These are phyloP conservation scores for Trichoderma erinaceum DNA, from an alignment of 495 filamentous ascomycete genomes.

Conservation along the genomic window DNA sequence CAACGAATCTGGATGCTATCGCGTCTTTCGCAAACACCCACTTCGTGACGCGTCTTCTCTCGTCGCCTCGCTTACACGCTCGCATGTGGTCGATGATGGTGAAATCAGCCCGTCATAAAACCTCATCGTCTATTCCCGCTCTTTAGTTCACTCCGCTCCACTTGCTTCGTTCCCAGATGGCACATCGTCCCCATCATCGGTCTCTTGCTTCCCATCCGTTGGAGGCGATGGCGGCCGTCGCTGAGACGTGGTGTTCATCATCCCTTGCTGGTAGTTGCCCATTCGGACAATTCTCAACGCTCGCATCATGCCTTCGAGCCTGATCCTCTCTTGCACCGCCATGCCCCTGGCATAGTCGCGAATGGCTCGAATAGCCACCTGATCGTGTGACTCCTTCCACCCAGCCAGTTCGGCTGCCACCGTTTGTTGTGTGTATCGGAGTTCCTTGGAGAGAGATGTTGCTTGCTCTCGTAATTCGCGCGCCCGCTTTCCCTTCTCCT, in stretches of 20 bases:
- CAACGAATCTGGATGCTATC: background rate
- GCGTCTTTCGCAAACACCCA: background rate
- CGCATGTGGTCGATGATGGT: background rate
- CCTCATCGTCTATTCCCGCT: slow-evolving; percentile 7
- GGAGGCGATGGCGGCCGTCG: slow-evolving; percentile 3
- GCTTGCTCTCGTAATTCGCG: slow-evolving; percentile 58
- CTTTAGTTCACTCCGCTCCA: background rate
- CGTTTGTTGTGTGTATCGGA: slow-evolving; percentile 87
- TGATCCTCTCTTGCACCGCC: slow-evolving; percentile 69
- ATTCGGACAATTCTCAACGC: slow-evolving; percentile 53
- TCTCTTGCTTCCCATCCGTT: background rate
- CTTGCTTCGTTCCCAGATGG: slow-evolving; percentile 8
- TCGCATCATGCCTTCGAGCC: slow-evolving; percentile 74
- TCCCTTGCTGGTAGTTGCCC: slow-evolving; percentile 1
- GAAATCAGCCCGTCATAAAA: background rate
- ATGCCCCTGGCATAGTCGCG: slow-evolving; percentile 69
- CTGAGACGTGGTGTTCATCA: background rate
- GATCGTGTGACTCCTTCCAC: slow-evolving; percentile 83
- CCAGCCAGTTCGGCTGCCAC: slow-evolving; percentile 88
- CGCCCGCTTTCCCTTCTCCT: slow-evolving; percentile 72
- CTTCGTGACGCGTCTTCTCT: background rate
- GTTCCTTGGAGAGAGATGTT: slow-evolving; percentile 61
- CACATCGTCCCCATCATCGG: background rate
- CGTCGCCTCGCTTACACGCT: slow-evolving; percentile 6
- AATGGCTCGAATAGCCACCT: slow-evolving; percentile 66